phyloP scores from a whole-genome alignment of 139 green algal species.

The Micractinium conductrix region DNA sequence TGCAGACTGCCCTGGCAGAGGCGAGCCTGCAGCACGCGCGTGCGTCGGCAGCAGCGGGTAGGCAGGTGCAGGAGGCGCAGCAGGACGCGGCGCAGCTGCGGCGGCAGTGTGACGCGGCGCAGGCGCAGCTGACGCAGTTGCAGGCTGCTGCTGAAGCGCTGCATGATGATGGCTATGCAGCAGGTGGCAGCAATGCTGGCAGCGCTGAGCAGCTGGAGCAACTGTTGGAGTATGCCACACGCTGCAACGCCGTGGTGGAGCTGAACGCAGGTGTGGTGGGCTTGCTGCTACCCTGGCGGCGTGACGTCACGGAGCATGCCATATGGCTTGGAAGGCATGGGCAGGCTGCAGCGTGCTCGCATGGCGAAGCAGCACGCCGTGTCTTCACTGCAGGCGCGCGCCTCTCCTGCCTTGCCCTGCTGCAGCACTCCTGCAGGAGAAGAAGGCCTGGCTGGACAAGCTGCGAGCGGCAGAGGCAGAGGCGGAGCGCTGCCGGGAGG shows the following conservation, averaged over 20 bases:
- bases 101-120: not conserved
- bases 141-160: not conserved
- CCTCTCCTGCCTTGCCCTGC: too few relatives aligned
- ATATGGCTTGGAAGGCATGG: not conserved
- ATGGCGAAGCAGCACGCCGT: not conserved
- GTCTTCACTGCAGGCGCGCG: not conserved
- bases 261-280: constrained; percentile 2
- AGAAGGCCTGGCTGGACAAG: constrained; percentile 18
- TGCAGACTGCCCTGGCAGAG: constrained; percentile 31
- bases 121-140: not conserved
- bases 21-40: constrained; percentile 16
- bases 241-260: not conserved
- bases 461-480: not conserved
- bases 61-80: not conserved
- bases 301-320: too few relatives aligned
- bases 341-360: not conserved
- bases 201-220: constrained; percentile 3
- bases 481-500: not conserved
- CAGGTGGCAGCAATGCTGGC: not conserved
- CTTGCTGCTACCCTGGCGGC: too few relatives aligned
- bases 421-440: constrained; percentile 20
- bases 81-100: not conserved
- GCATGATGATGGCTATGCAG: not conserved
- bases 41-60: not conserved
- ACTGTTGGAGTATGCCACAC: constrained; percentile 5